These are phyloP conservation scores for Globisporangium paddicum DNA, from an alignment of 352 stramenopile species.

Conservation along the genomic window DNA sequence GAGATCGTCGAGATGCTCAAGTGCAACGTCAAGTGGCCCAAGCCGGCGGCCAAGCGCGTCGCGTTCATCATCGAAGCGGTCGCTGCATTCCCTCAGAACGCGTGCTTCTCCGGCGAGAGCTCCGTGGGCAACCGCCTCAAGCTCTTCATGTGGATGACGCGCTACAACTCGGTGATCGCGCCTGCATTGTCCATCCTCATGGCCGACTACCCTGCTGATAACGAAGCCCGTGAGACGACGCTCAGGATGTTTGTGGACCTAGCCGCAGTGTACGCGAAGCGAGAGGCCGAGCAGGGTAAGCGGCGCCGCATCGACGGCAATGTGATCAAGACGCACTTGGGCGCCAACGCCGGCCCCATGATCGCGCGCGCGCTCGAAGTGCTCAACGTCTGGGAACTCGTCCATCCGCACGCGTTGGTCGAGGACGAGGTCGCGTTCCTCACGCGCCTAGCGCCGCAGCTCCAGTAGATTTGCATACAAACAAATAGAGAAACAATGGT, in stretches of 20 bases:
- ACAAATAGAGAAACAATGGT: constrained; percentile 3
- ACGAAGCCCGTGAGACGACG: constrained; percentile 12
- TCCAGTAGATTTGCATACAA: constrained; percentile 8
- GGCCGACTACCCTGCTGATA: constrained; percentile 15
- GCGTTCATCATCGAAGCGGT: constrained; percentile 60
- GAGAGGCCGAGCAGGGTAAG: constrained; percentile 11
- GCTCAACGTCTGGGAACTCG: constrained; percentile 51
- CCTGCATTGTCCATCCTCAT: constrained; percentile 50
- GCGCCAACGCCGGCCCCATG: constrained; percentile 22
- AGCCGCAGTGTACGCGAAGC: constrained; percentile 25
- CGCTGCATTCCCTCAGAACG: constrained; percentile 35
- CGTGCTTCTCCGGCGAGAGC: not conserved
- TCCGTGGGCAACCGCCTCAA: constrained; percentile 31
- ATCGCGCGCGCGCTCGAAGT: constrained; percentile 52
- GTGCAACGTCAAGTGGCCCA: constrained; percentile 70
- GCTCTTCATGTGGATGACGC: constrained; percentile 65
- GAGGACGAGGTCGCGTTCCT: constrained; percentile 39
- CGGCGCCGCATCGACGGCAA: constrained; percentile 45
- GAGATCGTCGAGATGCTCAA: constrained; percentile 73
- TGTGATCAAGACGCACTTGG: constrained; percentile 35
- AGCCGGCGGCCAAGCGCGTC: constrained; percentile 59
- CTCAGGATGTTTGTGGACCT: constrained; percentile 33
- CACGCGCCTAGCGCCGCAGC: constrained; percentile 12
- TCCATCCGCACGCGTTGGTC: constrained; percentile 20
- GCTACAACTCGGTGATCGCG: constrained; percentile 50